Evolutionary conservation across 2,329 filamentous ascomycete genomes (phyloP).

Genomic region (Coniochaeta prunicola): DNA sequence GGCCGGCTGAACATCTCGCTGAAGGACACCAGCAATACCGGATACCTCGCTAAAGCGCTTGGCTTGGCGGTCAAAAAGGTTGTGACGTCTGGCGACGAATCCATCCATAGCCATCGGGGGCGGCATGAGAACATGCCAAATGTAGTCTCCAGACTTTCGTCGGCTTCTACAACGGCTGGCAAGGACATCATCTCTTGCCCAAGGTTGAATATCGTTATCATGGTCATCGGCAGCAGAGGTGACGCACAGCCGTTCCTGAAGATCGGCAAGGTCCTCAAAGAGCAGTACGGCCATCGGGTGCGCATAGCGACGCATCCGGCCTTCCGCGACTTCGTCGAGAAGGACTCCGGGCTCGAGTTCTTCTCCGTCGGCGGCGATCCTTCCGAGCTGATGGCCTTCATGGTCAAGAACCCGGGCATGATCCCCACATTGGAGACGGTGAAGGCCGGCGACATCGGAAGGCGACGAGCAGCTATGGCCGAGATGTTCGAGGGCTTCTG

Average conservation of each 20-base stretch:
- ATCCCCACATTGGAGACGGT: slow-evolving; percentile 69
- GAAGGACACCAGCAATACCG: slow-evolving; percentile 61
- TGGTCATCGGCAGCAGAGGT: slow-evolving; percentile 74
- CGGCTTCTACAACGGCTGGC: slow-evolving; percentile 21
- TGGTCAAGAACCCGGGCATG: slow-evolving; percentile 78
- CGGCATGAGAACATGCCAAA: slow-evolving; percentile 3
- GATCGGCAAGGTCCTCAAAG: slow-evolving; percentile 64
- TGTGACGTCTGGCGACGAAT: slow-evolving; percentile 24
- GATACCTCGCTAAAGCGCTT: slow-evolving; percentile 67
- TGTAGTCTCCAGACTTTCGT: slow-evolving; percentile 10
- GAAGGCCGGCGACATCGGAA: slow-evolving; percentile 64
- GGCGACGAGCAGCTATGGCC: slow-evolving; percentile 61
- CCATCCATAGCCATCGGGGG: slow-evolving; percentile 16
- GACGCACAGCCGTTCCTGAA: slow-evolving; percentile 77
- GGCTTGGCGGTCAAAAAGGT: slow-evolving; percentile 56
- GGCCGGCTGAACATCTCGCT: slow-evolving; percentile 66
- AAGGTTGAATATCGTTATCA: slow-evolving; percentile 69
- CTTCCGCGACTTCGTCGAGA: slow-evolving; percentile 68
- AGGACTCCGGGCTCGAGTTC: slow-evolving; percentile 68
- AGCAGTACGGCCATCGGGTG: slow-evolving; percentile 66
- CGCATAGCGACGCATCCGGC: slow-evolving; percentile 72
- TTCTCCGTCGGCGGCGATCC: slow-evolving; percentile 76
- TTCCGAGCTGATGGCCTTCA: slow-evolving; percentile 77
- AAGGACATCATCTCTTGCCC: slow-evolving; percentile 29
- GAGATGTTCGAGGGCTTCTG: slow-evolving; percentile 82